phyloP scores from a whole-genome alignment of 805 yeast genomes.

The Schwanniomyces vanrijiae region DNA sequence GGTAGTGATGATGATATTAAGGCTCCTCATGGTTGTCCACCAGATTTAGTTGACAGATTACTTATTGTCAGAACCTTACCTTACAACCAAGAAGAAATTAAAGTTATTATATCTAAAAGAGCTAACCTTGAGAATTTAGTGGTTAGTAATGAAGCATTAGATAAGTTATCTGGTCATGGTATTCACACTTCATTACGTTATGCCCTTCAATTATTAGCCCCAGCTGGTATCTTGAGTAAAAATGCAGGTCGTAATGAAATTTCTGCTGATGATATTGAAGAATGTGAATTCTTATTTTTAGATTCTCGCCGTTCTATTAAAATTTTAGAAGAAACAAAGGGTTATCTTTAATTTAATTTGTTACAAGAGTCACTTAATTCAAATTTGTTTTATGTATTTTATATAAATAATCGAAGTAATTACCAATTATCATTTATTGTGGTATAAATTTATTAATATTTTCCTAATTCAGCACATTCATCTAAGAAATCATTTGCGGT shows the following conservation, averaged over 20 bases:
- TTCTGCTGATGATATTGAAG: conserved; percentile 71
- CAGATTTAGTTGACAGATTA: conserved; percentile 88
- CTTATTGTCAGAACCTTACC: conserved; percentile 90
- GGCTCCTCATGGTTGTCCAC: conserved; percentile 96
- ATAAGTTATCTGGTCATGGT: conserved; percentile 72
- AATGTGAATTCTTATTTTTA: conserved; percentile 77
- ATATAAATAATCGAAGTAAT: conserved; percentile 1
- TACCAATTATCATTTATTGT: not conserved
- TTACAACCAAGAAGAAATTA: conserved; percentile 81
- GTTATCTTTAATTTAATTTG: conserved; percentile 28
- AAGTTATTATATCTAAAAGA: conserved; percentile 78
- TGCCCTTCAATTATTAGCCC: conserved; percentile 86
- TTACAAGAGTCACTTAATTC: not conserved
- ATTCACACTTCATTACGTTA: conserved; percentile 81
- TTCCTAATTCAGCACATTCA: conserved; percentile 61
- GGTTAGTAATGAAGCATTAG: conserved; percentile 67
- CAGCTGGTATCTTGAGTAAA: conserved; percentile 80
- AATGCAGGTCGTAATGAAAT: conserved; percentile 72
- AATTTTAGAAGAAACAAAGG: conserved; percentile 53
- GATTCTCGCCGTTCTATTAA: conserved; percentile 82
- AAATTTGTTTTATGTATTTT: conserved; percentile 1
- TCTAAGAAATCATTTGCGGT: conserved; percentile 68
- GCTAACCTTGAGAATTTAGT: conserved; percentile 74
- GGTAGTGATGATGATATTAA: conserved; percentile 81
- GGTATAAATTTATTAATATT: conserved; percentile 2